These are phyloP conservation scores for Colletotrichum incanum DNA, from an alignment of 2,329 filamentous ascomycete genomes.

Conservation along the genomic window DNA sequence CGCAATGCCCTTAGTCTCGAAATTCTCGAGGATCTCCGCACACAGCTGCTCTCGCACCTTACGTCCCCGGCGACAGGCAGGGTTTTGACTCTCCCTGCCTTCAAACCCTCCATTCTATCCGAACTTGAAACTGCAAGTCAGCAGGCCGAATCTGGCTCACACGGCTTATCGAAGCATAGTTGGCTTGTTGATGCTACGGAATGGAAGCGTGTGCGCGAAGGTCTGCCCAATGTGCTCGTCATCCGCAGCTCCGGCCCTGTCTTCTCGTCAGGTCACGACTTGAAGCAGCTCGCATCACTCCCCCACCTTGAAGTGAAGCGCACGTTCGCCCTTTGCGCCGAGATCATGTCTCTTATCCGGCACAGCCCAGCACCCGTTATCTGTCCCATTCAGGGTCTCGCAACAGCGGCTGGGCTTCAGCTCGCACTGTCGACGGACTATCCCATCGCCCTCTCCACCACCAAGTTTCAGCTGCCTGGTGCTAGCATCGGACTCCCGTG, in stretches of 20 bases:
- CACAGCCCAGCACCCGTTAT: constrained; percentile 51
- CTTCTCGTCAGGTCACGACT: constrained; percentile 53
- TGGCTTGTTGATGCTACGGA: constrained; percentile 50
- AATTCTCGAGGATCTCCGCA: constrained; percentile 46
- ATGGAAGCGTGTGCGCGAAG: constrained; percentile 46
- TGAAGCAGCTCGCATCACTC: constrained; percentile 47
- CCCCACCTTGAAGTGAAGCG: constrained; percentile 33
- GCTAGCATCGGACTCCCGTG: constrained; percentile 51
- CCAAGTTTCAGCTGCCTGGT: constrained; percentile 50
- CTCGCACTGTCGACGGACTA: constrained; percentile 52
- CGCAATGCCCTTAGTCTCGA: constrained; percentile 49
- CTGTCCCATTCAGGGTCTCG: constrained; percentile 51
- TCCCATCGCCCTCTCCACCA: constrained; percentile 46
- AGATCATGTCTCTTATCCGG: constrained; percentile 52
- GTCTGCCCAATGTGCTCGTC: constrained; percentile 51
- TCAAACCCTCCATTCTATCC: constrained; percentile 45
- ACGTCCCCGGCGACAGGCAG: constrained; percentile 45
- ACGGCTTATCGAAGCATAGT: constrained; percentile 24
- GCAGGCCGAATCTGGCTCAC: not conserved
- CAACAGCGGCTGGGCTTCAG: constrained; percentile 53
- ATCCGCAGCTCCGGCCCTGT: constrained; percentile 50
- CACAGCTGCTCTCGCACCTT: constrained; percentile 47
- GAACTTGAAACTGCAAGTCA: constrained; percentile 39
- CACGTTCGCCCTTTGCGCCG: constrained; percentile 51
- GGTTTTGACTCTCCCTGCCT: constrained; percentile 49